These are phyloP conservation scores for Luffa aegyptiaca DNA, from an alignment of 306 rosid species.

Conservation along the genomic window DNA sequence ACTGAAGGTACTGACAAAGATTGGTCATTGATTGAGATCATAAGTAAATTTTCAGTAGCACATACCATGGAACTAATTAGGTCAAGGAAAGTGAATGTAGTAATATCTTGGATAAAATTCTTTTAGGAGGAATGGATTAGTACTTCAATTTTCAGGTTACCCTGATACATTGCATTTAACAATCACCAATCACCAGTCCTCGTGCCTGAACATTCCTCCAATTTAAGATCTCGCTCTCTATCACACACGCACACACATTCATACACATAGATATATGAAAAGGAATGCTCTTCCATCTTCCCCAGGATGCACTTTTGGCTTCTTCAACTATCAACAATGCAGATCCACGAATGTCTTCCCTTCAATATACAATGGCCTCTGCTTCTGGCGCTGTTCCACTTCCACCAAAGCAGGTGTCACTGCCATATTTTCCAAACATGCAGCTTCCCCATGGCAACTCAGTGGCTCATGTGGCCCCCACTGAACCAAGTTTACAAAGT, in stretches of 20 bases:
- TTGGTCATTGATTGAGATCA: conserved; percentile 4
- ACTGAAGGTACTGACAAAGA: conserved; percentile 51
- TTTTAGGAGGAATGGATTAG: background rate
- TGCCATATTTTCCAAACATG: conserved; percentile 35
- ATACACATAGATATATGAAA: background rate
- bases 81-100: background rate
- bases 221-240: background rate
- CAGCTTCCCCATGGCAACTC: conserved; percentile 63
- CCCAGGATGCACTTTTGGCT: conserved; percentile 57
- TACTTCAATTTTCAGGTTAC: background rate
- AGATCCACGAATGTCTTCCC: conserved; percentile 62
- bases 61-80: background rate
- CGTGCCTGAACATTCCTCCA: background rate
- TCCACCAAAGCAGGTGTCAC: conserved; percentile 43
- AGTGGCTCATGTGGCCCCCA: conserved; percentile 39
- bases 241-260: background rate
- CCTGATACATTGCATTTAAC: background rate
- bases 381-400: conserved; percentile 52
- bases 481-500: conserved; percentile 66
- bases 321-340: conserved; percentile 36
- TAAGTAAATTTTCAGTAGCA: background rate
- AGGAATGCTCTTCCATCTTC: background rate
- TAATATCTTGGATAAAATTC: background rate
- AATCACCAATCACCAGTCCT: background rate
- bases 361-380: conserved; percentile 37